These are phyloP conservation scores for Magnusiomyces sp. DNA, from an alignment of 1,139 yeast species.

Conservation along the genomic window DNA sequence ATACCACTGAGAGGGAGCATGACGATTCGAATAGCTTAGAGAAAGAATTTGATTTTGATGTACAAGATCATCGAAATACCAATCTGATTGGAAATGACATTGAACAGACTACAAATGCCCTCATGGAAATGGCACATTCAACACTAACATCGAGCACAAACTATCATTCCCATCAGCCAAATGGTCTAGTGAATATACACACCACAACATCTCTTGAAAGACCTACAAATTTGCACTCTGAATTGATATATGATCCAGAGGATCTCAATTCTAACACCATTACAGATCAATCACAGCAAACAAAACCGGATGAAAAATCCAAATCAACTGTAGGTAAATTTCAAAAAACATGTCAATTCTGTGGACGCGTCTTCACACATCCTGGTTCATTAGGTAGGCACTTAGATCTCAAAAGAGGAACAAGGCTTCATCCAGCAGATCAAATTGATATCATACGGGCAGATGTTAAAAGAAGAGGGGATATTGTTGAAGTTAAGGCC, in stretches of 20 bases:
- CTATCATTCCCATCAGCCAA: not conserved
- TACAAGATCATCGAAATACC: not conserved
- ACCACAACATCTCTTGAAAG: too few species aligned
- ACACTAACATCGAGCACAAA: constrained; percentile 4
- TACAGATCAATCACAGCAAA: not conserved
- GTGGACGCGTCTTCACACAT: constrained; percentile 42
- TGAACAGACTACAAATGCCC: constrained; percentile 12
- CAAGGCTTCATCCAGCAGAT: constrained; percentile 38
- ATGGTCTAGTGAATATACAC: not conserved
- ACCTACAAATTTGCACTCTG: too few species aligned
- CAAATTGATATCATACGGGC: constrained; percentile 37
- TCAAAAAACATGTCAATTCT: constrained; percentile 40
- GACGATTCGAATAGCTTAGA: too few species aligned
- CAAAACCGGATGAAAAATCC: not conserved
- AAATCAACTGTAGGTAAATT: constrained; percentile 26
- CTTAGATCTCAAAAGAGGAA: constrained; percentile 41
- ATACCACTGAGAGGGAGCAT: too few species aligned
- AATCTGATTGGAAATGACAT: constrained; percentile 4
- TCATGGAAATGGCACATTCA: constrained; percentile 14
- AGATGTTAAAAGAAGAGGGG: constrained; percentile 43
- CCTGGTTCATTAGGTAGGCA: constrained; percentile 48
- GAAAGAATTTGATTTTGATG: too few species aligned
- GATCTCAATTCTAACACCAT: not conserved
- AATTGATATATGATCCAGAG: not conserved
- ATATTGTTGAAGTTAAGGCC: constrained; percentile 34